A percentile compares a stretch with the other conserved stretches of the same genome.
phyloP scores from a whole-genome alignment of 768 basidiomycete species.

The Suillus lakei region DNA sequence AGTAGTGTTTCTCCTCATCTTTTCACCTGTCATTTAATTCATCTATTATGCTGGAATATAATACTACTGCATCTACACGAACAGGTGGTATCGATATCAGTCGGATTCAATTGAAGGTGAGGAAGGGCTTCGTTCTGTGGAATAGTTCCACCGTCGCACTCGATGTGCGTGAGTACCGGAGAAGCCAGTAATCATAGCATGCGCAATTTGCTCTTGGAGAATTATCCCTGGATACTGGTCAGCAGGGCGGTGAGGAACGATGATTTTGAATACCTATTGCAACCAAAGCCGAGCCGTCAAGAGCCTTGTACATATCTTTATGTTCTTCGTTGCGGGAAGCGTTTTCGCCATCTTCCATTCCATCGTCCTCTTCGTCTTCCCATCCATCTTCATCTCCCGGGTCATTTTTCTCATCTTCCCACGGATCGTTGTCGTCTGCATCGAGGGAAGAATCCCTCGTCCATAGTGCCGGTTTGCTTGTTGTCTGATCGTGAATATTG shows the following conservation, averaged over 20 bases:
- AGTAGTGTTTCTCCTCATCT: constrained; percentile 18
- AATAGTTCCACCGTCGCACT: neutral
- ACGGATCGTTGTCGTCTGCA: constrained; percentile 11
- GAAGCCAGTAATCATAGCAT: constrained; percentile 19
- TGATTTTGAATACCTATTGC: constrained; percentile 58
- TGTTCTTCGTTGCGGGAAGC: constrained; percentile 10
- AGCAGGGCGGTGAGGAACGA: neutral
- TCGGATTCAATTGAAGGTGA: neutral
- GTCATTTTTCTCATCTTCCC: constrained; percentile 13
- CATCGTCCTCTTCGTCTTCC: constrained; percentile 20
- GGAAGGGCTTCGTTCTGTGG: constrained; percentile 8
- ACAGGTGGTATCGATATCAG: neutral
- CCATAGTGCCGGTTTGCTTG: constrained; percentile 1
- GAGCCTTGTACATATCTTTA: constrained; percentile 74
- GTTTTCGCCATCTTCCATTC: constrained; percentile 10
- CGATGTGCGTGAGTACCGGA: neutral
- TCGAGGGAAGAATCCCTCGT: constrained; percentile 10
- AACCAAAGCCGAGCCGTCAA: constrained; percentile 76
- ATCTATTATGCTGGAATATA: neutral
- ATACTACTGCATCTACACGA: constrained; percentile 5
- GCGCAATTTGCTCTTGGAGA: constrained; percentile 66
- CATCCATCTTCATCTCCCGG: constrained; percentile 20
- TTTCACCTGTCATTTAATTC: constrained; percentile 13
- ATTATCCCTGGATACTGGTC: constrained; percentile 55
- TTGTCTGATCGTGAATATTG: constrained; percentile 27